A percentile compares a stretch with the other conserved stretches of the same genome.
These are phyloP conservation scores for Macrolepiota fuliginosa DNA, from an alignment of 768 basidiomycete species.

Conservation along the genomic window DNA sequence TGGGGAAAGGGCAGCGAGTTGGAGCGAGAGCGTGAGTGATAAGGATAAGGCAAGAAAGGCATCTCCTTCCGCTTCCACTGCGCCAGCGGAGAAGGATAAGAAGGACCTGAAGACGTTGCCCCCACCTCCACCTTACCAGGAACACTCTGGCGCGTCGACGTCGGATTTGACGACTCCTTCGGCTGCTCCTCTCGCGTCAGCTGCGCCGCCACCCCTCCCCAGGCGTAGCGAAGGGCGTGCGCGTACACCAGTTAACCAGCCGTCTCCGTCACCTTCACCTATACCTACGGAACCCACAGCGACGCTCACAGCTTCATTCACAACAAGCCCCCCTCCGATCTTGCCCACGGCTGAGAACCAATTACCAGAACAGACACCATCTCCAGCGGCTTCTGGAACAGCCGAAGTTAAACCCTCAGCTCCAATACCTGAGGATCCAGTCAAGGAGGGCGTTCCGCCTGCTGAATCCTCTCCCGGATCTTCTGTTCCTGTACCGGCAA, in stretches of 20 bases:
- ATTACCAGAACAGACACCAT: neutral
- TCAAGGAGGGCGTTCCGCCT: neutral
- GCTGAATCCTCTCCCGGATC: neutral
- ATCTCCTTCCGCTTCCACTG: slow-evolving; percentile 4
- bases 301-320: neutral
- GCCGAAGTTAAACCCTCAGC: neutral
- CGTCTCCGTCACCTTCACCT: slow-evolving; percentile 1
- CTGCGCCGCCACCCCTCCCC: slow-evolving; percentile 48
- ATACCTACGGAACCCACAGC: neutral
- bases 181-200: slow-evolving; percentile 5
- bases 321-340: neutral
- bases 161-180: neutral
- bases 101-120: slow-evolving; percentile 13
- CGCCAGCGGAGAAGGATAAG: neutral
- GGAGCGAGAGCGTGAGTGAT: slow-evolving; percentile 44
- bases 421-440: neutral
- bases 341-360: neutral
- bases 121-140: slow-evolving; percentile 15
- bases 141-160: neutral
- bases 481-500: neutral
- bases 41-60: slow-evolving; percentile 31
- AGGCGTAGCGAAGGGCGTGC: slow-evolving; percentile 41
- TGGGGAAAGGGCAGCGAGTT: slow-evolving; percentile 56
- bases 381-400: neutral
- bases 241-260: slow-evolving; percentile 15